A percentile compares a stretch with the other conserved stretches of the same genome.
Conservation (phyloP, 2,329 filamentous ascomycete species). For the Emergomyces orientalis region DNA sequence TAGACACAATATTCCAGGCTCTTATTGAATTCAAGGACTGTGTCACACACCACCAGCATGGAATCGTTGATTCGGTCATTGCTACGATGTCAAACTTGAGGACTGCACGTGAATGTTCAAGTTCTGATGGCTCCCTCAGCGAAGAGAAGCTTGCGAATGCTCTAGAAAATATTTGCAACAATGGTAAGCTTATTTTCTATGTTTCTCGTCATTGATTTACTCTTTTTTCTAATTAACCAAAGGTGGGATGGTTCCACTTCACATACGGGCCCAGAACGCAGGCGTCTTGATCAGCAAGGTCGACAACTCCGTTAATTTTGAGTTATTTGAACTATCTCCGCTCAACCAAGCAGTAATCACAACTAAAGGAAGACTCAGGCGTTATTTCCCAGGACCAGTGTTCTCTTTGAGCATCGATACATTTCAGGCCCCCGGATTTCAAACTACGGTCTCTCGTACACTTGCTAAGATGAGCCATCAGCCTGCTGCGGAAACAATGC, state of each 20-base stretch:
- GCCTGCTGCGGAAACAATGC: slow-evolving; percentile 26
- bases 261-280: slow-evolving; percentile 42
- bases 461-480: slow-evolving; percentile 33
- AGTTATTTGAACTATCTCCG: slow-evolving; percentile 42
- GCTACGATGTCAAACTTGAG: slow-evolving; percentile 15
- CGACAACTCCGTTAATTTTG: slow-evolving; percentile 20
- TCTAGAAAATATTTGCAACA: slow-evolving; percentile 5
- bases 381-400: slow-evolving; percentile 39
- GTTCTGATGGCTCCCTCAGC: slow-evolving; percentile 4
- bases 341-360: slow-evolving; percentile 30
- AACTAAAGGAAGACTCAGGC: slow-evolving; percentile 32
- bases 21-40: slow-evolving; percentile 16
- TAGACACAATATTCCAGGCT: slow-evolving; percentile 16
- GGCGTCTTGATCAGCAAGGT: slow-evolving; percentile 34
- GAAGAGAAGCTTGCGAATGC: slow-evolving; percentile 8
- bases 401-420: slow-evolving; percentile 23
- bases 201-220: background rate
- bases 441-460: slow-evolving; percentile 22
- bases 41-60: slow-evolving; percentile 3
- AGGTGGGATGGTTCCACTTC: slow-evolving; percentile 29
- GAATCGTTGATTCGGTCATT: slow-evolving; percentile 6
- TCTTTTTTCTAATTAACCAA: background rate
- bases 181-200: slow-evolving; percentile 7
- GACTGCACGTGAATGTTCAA: slow-evolving; percentile 2
- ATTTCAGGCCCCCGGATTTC: slow-evolving; percentile 21